Base-by-base conservation (phyloP, 2,329 filamentous ascomycete species). In the Colletotrichum sp. region DNA sequence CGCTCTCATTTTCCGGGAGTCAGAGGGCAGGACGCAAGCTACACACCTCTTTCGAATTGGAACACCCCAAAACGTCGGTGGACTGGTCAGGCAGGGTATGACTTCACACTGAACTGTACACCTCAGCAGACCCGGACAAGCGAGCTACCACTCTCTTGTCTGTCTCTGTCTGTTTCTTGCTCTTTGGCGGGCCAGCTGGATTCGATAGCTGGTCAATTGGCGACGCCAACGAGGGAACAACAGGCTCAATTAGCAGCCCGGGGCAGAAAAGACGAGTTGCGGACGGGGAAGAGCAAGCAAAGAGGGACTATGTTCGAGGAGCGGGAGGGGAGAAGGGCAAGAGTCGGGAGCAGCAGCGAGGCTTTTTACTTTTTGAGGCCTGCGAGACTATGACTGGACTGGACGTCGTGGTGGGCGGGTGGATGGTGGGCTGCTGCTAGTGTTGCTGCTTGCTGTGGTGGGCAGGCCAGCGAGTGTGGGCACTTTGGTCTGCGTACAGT, bases 361-460 rank as follows among this genome's bases (percentile, higher is more conserved):
- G 74, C 69, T 75, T 77, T 75, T 76, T 76, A 71, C 73, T 71
- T 76, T 71, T 77, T 77, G 73, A 71, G 69, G 73, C 73, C 73
- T 75, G 73, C 73, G 69, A 75, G 64, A 67, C 28, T 68, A 30
- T 73, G 70, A 73, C 70, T 73, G 55, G 55, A 43, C 28, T 32
- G 58, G 28, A 32, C 30, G 30, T 61, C 28, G 43, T 38, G 24
- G 61, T 36, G 56, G 56, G 56, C 56, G 32, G 65, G 62, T 68
- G 32, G 65, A 43, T 68, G 43, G 43, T 48, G 43, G 43, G 43
- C 43, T 48, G 43, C 43, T 48, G 43, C 43, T 43, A 8, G 8
- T 18, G 34, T 36, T 36, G 34, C 34, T 43, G 38, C 38, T 43
- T 43, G 18, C 38, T 48, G 38, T 48, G 14, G 55, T 62, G 65